Evolutionary conservation across 78 protist species (phyloP).

Genomic region (Emiliania huxleyi): DNA sequence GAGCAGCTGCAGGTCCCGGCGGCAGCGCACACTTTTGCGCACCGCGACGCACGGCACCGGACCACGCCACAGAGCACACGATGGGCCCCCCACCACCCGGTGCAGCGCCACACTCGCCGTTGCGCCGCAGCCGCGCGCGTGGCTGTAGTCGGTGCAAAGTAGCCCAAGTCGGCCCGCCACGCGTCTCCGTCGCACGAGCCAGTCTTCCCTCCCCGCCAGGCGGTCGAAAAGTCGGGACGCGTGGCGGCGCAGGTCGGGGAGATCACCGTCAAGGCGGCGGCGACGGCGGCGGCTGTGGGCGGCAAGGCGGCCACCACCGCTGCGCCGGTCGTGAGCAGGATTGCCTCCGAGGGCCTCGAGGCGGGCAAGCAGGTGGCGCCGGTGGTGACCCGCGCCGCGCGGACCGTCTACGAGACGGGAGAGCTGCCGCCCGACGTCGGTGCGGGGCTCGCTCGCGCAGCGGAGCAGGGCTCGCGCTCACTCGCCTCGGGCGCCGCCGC

Average conservation of each 20-base stretch:
- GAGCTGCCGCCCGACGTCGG: neutral
- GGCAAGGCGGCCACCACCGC: neutral
- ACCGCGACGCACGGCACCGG: no score
- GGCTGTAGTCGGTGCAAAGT: no score
- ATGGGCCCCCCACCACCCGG: no score
- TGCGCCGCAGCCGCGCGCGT: no score
- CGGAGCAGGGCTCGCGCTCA: neutral
- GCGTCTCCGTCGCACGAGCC: no score
- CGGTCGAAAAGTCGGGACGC: neutral
- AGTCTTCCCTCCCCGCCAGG: no score
- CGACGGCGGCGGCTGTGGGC: neutral
- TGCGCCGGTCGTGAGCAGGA: neutral
- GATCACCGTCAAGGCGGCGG: neutral
- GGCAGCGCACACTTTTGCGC: no score
- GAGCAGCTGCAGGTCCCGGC: neutral
- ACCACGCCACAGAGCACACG: no score
- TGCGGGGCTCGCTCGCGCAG: neutral
- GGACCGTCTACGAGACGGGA: neutral
- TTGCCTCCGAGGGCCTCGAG: neutral
- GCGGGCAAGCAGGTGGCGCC: neutral
- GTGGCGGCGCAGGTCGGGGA: neutral
- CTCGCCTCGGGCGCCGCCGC: neutral
- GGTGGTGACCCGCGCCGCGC: neutral
- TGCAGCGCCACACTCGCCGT: no score
- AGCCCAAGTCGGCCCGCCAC: no score